Conservation (phyloP, 1,284 basidiomycete species). For the Ceratobasidium sp. region DNA sequence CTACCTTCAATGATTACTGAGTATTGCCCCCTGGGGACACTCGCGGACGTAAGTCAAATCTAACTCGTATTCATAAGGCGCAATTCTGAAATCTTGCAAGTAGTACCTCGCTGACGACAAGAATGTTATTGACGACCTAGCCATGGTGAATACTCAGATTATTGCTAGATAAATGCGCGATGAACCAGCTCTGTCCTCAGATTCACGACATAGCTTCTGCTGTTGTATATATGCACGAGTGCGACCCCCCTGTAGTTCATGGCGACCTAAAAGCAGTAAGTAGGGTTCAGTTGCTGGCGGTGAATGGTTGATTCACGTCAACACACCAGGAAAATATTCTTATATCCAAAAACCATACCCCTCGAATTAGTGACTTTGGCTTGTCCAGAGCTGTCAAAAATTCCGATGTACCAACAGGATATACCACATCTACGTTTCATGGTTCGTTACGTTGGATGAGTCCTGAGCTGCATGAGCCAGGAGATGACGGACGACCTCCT, state of each 20-base stretch:
- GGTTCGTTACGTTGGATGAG: slow-evolving; percentile 37
- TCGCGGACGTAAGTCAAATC: slow-evolving; percentile 23
- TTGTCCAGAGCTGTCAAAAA: slow-evolving; percentile 38
- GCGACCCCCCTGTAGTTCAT: slow-evolving; percentile 41
- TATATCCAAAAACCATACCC: slow-evolving; percentile 34
- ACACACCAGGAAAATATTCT: slow-evolving; percentile 28
- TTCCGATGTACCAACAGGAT: slow-evolving; percentile 33
- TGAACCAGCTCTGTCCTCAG: slow-evolving; percentile 13
- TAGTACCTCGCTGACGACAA: slow-evolving; percentile 18
- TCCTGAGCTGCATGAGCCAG: slow-evolving; percentile 29
- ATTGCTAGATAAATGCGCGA: not conserved
- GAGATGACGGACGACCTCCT: slow-evolving; percentile 32
- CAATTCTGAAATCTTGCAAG: not conserved
- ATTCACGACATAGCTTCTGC: slow-evolving; percentile 38
- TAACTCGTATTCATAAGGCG: not conserved
- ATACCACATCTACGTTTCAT: slow-evolving; percentile 35
- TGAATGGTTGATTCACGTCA: not conserved
- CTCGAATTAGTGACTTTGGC: slow-evolving; percentile 43
- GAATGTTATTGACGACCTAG: slow-evolving; percentile 19
- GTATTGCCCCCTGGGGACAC: slow-evolving; percentile 30
- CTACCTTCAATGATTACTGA: slow-evolving; percentile 40
- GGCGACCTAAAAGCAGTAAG: slow-evolving; percentile 42
- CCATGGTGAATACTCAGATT: slow-evolving; percentile 32
- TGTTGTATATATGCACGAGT: slow-evolving; percentile 41
- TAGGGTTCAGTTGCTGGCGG: not conserved